Base-by-base conservation (phyloP, 1,284 basidiomycete genomes). In the Phellopilus nigrolimitatus region DNA sequence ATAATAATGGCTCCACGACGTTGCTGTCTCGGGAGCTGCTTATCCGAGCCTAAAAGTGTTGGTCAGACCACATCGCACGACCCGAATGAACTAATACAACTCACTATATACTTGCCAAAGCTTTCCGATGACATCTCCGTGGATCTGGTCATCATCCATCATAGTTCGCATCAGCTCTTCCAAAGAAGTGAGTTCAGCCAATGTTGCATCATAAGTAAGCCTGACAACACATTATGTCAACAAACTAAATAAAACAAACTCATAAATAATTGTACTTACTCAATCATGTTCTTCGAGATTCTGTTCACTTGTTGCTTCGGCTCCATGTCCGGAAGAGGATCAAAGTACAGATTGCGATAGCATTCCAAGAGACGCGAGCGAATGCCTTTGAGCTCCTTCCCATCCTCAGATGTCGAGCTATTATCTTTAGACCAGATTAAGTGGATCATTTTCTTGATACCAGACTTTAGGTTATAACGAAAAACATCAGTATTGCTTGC, bases 251-350 rank as follows among this genome's bases (percentile, higher is more conserved):
- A 36, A 15, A 45, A n/a, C 47, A 38, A 33, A 19, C n/a, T n/a
- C n/a, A n/a, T n/a, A 47, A 33, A 28, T 52, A 13, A 31, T 9
- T n/a, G n/a, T 28, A 73, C 85, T 47, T 51, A 94, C 93, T 95
- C 89, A 48, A 99, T 92, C 83, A 99, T 91, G 66, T 99, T 97
- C 70, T 93, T 94, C n/a, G 95, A 81, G 43, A 99, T 95, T n/a
- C 93, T 76, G 59, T 84, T 94, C 52, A 97, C 79, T 64, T 97
- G 91, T 55, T 86, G 84, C 66, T 93, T 93, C 0, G 87, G 78
- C 19, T 83, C 78, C 59, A 91, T 70, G 57, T 79, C 80, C 0
- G 75, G 71, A 1, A 90, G 64, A 2, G 84, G 78, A 51, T 95
- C 93, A 63, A 99, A 97, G 72, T 97, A 99, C 51, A 99, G 70